Base-by-base conservation (phyloP, 192 early-diverging fungal species). In the Coemansia sp. region DNA sequence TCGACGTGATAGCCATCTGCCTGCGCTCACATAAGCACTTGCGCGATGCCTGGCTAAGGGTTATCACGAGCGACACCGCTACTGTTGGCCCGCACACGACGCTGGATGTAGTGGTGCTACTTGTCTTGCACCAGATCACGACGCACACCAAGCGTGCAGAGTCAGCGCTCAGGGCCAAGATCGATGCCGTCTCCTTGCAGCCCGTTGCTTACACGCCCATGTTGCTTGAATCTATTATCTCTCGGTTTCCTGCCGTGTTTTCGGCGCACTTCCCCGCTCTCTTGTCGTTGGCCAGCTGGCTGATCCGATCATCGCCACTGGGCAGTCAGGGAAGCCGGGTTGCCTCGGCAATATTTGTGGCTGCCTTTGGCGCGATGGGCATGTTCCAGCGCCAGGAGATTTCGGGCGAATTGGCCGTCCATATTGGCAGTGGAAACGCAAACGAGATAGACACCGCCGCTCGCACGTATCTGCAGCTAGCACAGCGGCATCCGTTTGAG, bases 371-470 rank as follows among this genome's bases (percentile, higher is more conserved):
- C 3, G 21, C 53, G 1, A 81, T 86, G 51, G 89, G 88, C 42
- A 74, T 82, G 36, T 89, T 88, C 61, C 84, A 91, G 65, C 87
- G 88, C n/a, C 90, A 90, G 75, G 91, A 93, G 74, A 89, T 91
- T 23, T 74, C 91, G 42, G 88, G 85, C n/a, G 86, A 86, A n/a
- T 66, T 93, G 33, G 88, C 90, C 1, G 86, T 87, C 16, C 91
- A 93, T 60, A 88, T 93, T 42, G 91, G 90, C 38, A 91, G 90
- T 50, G 89, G 89, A 8, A 82, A 84, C 59, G 58, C 60, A 9
- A 70, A 79, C 59, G 89, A 91, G 53, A 82, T 90, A 20, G 85
- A 90, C 66, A 85, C 88, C 1, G 86, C 90, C 0, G 45, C 90
- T 13, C 70, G 76, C 8, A 84, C 87, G 2, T 65, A 86, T 21